Evolutionary conservation across 345 rosid species (phyloP).

Genomic region (Eucalyptus marginata): DNA sequence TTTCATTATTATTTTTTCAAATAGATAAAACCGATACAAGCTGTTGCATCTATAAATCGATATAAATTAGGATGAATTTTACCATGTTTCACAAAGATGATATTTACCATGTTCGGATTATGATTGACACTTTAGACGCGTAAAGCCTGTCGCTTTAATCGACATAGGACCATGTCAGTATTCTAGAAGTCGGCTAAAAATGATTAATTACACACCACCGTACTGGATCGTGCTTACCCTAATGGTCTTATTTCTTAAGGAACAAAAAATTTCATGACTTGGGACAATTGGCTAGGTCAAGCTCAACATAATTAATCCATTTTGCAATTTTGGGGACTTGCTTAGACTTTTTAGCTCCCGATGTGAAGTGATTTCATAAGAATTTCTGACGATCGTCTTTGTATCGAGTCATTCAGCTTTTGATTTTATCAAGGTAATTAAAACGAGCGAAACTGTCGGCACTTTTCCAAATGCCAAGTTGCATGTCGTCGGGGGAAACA

Average conservation of each 20-base stretch:
- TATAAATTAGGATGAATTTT: not conserved
- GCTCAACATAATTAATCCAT: not conserved
- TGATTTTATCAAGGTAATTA: not conserved
- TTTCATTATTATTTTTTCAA: not conserved
- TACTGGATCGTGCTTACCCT: not conserved
- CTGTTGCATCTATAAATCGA: not conserved
- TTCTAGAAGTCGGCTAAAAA: not conserved
- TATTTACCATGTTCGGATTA: not conserved
- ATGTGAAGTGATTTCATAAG: not conserved
- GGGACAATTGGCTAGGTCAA: not conserved
- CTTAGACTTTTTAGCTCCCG: not conserved
- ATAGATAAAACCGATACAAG: not conserved
- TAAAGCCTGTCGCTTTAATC: not conserved
- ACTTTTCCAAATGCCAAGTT: not conserved
- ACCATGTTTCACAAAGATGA: not conserved
- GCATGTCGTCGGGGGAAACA: not conserved
- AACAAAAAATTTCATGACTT: not conserved
- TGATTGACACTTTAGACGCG: not conserved
- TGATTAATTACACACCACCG: not conserved
- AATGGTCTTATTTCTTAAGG: not conserved
- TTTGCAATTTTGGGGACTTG: not conserved
- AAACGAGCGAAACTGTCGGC: not conserved
- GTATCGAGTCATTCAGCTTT: not conserved
- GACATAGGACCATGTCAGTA: not conserved
- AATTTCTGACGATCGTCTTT: not conserved